These are phyloP conservation scores for Umbilicus rupestris DNA, from an alignment of 164 flowering plant genomes.

Conservation along the genomic window DNA sequence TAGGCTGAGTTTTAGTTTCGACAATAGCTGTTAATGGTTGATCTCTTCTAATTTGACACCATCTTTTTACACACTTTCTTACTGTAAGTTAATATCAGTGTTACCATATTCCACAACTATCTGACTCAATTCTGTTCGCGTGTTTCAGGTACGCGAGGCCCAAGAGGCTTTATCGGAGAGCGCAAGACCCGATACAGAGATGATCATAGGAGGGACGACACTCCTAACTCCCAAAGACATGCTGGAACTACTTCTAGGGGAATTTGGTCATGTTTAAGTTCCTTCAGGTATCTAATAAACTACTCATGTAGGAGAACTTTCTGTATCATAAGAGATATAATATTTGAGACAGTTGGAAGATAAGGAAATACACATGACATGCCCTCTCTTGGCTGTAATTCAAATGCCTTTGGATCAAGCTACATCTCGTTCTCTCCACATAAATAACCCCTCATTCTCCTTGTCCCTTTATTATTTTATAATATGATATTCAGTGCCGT, in stretches of 20 bases:
- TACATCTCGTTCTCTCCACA: background rate
- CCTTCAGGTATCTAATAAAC: background rate
- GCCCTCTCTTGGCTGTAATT: background rate
- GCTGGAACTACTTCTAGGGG: slow-evolving; percentile 71
- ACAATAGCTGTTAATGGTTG: background rate
- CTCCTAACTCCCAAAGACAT: slow-evolving; percentile 74
- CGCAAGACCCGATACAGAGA: slow-evolving; percentile 67
- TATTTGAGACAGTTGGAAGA: background rate
- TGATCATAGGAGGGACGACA: slow-evolving; percentile 83
- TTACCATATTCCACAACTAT: background rate
- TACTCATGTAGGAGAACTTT: too few species aligned
- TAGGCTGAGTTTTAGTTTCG: background rate
- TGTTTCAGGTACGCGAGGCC: slow-evolving; percentile 59
- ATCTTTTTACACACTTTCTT: background rate
- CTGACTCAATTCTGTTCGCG: slow-evolving; percentile 8
- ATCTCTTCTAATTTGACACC: too few species aligned
- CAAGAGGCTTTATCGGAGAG: slow-evolving; percentile 70
- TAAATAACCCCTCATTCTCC: background rate
- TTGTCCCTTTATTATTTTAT: too few species aligned
- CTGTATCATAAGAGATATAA: background rate
- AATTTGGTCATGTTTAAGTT: slow-evolving; percentile 37
- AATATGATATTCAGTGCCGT: too few species aligned
- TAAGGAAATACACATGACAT: background rate
- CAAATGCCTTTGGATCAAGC: background rate
- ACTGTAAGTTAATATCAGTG: background rate